Evolutionary conservation across 495 filamentous ascomycete species (phyloP).

Genomic region (Neurospora sp.): DNA sequence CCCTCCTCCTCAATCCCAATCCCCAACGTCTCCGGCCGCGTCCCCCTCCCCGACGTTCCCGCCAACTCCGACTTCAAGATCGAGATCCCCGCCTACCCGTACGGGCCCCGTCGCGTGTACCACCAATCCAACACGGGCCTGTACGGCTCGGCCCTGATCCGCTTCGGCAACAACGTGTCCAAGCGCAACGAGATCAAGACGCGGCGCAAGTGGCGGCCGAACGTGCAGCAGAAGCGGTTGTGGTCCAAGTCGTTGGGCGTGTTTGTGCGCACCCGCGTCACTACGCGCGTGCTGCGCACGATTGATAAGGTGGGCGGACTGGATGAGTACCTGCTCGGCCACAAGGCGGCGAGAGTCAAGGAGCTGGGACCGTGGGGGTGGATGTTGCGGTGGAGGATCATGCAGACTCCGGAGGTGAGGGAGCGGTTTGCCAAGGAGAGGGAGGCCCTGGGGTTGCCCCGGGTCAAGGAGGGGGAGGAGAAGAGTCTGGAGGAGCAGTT

Average conservation of each 20-base stretch:
- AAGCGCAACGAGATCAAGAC: slow-evolving; percentile 69
- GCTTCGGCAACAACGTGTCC: slow-evolving; percentile 87
- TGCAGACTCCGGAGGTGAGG: slow-evolving; percentile 51
- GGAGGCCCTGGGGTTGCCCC: slow-evolving; percentile 31
- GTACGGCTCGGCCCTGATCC: slow-evolving; percentile 67
- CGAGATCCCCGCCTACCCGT: slow-evolving; percentile 67
- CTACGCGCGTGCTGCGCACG: slow-evolving; percentile 67
- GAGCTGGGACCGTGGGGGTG: slow-evolving; percentile 83
- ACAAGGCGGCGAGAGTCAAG: slow-evolving; percentile 60
- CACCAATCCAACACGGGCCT: slow-evolving; percentile 83
- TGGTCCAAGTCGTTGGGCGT: slow-evolving; percentile 56
- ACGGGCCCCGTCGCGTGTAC: slow-evolving; percentile 66
- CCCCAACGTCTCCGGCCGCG: slow-evolving; percentile 26
- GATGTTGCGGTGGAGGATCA: slow-evolving; percentile 49
- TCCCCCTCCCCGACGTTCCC: slow-evolving; percentile 29
- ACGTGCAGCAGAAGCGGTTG: slow-evolving; percentile 69
- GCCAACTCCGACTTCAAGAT: slow-evolving; percentile 25
- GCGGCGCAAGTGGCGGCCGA: slow-evolving; percentile 76
- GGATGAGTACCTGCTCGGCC: slow-evolving; percentile 79
- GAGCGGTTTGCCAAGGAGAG: slow-evolving; percentile 45
- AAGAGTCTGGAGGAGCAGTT: slow-evolving; percentile 38
- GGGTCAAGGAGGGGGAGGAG: slow-evolving; percentile 26
- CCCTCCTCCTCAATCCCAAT: slow-evolving; percentile 33
- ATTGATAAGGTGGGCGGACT: slow-evolving; percentile 81
- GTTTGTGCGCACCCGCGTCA: slow-evolving; percentile 63